Conservation (phyloP, 768 basidiomycete species). For the Coprinopsis strossmayeri region DNA sequence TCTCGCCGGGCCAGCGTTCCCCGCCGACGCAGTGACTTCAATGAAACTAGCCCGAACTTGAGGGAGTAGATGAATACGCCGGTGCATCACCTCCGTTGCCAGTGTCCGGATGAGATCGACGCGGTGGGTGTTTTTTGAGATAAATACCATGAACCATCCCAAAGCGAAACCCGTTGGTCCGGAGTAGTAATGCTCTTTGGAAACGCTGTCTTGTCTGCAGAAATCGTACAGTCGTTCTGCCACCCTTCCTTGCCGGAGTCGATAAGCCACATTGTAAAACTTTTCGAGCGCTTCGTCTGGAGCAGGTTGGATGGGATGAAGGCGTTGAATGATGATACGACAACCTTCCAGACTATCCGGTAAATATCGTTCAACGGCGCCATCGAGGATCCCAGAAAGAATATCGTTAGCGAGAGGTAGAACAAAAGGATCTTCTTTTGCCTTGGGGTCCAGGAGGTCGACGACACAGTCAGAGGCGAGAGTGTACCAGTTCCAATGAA, state of each 20-base stretch:
- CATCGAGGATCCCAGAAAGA: slow-evolving; percentile 35
- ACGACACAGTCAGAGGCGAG: slow-evolving; percentile 35
- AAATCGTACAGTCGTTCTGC: slow-evolving; percentile 42
- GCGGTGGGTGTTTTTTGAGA: slow-evolving; percentile 30
- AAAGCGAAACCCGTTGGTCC: slow-evolving; percentile 40
- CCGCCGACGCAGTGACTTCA: slow-evolving; percentile 33
- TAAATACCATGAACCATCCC: slow-evolving; percentile 47
- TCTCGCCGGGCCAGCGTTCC: slow-evolving; percentile 43
- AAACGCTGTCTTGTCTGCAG: slow-evolving; percentile 28
- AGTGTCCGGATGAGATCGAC: slow-evolving; percentile 43
- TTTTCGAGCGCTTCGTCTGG: slow-evolving; percentile 37
- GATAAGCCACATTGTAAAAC: slow-evolving; percentile 37
- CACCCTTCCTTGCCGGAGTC: slow-evolving; percentile 21
- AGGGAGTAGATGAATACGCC: slow-evolving; percentile 33
- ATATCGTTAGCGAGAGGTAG: slow-evolving; percentile 23
- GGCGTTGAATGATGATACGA: slow-evolving; percentile 30
- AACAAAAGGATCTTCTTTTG: slow-evolving; percentile 17
- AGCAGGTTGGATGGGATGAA: slow-evolving; percentile 27
- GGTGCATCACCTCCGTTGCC: slow-evolving; percentile 40
- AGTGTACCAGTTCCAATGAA: slow-evolving; percentile 48
- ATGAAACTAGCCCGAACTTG: slow-evolving; percentile 46
- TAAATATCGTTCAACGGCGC: slow-evolving; percentile 18
- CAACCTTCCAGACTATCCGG: slow-evolving; percentile 30
- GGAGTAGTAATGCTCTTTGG: slow-evolving; percentile 34
- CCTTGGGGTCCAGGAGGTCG: slow-evolving; percentile 19